Evolutionary conservation across 345 rosid genomes (phyloP).

Genomic region (Lumnitzera racemosa): DNA sequence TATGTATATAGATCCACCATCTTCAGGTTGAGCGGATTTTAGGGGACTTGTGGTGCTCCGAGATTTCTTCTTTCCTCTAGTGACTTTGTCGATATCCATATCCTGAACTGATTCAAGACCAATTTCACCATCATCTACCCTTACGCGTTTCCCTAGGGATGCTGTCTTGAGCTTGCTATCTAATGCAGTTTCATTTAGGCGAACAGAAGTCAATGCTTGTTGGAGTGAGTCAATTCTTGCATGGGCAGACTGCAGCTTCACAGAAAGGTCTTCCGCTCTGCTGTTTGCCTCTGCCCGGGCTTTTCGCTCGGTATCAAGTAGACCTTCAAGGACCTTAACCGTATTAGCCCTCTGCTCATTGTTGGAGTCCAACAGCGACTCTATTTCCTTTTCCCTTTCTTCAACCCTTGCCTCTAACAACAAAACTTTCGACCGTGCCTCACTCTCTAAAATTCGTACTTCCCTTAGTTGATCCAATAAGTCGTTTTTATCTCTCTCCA

Average conservation of each 20-base stretch:
- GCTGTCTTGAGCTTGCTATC: conserved; percentile 74
- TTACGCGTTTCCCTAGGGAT: conserved; percentile 58
- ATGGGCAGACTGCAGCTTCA: conserved; percentile 74
- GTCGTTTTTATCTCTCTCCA: conserved; percentile 67
- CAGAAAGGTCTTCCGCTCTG: conserved; percentile 80
- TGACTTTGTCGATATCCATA: conserved; percentile 32
- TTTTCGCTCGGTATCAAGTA: conserved; percentile 75
- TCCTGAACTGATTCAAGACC: conserved; percentile 63
- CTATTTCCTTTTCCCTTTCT: conserved; percentile 95
- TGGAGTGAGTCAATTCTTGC: conserved; percentile 76
- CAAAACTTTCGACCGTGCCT: conserved; percentile 59
- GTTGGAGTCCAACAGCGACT: conserved; percentile 55
- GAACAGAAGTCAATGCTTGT: conserved; percentile 71
- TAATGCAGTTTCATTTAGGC: conserved; percentile 77
- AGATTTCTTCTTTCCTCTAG: conserved; percentile 52
- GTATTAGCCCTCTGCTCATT: conserved; percentile 75
- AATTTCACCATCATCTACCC: conserved; percentile 55
- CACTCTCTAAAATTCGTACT: conserved; percentile 56
- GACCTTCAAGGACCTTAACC: conserved; percentile 72
- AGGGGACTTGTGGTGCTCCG: conserved; percentile 60
- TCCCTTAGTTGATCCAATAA: conserved; percentile 53
- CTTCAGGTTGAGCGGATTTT: conserved; percentile 40
- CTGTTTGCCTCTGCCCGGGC: conserved; percentile 64
- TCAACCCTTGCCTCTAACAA: conserved; percentile 79
- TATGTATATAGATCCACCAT: conserved; percentile 54